Evolutionary conservation across 805 yeast species (phyloP).

Genomic region (Saccharomycopsis schoenii): DNA sequence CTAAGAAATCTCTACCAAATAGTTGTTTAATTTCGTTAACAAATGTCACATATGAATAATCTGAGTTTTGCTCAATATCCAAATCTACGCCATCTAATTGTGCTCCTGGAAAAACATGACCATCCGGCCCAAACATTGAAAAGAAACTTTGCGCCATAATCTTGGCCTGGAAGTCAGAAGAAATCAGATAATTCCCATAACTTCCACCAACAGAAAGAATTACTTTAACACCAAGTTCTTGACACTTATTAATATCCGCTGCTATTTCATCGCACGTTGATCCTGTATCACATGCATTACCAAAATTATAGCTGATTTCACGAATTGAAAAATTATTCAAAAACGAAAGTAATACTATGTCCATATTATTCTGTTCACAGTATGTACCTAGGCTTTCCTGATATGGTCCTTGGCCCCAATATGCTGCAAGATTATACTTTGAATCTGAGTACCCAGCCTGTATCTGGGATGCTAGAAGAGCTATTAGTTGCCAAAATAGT

Average conservation of each 20-base stretch:
- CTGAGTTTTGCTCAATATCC: conserved; percentile 63
- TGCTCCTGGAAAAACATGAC: conserved; percentile 40
- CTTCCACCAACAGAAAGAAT: conserved; percentile 60
- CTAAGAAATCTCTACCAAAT: conserved; percentile 43
- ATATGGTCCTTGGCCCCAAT: conserved; percentile 64
- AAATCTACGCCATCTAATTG: conserved; percentile 87
- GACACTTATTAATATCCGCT: conserved; percentile 65
- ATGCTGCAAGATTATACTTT: conserved; percentile 45
- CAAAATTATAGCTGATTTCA: conserved; percentile 4
- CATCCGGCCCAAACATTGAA: conserved; percentile 6
- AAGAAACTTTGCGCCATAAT: conserved; percentile 4
- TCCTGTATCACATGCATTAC: conserved; percentile 20
- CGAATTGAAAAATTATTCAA: conserved; percentile 1
- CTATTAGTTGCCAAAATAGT: not conserved
- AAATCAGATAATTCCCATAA: conserved; percentile 45
- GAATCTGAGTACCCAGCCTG: conserved; percentile 3
- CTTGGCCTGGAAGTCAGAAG: conserved; percentile 1
- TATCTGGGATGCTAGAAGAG: not conserved
- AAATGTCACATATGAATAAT: conserved; percentile 55
- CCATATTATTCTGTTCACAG: conserved; percentile 7
- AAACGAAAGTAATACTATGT: conserved; percentile 32
- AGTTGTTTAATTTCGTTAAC: conserved; percentile 30
- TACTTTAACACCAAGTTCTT: conserved; percentile 63
- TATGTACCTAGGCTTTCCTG: conserved; percentile 10
- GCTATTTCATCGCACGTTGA: conserved; percentile 37